A percentile compares a stretch with the other conserved stretches of the same genome.
These are phyloP conservation scores for Magnolia officinalis DNA, from an alignment of 164 flowering plant genomes.

Conservation along the genomic window DNA sequence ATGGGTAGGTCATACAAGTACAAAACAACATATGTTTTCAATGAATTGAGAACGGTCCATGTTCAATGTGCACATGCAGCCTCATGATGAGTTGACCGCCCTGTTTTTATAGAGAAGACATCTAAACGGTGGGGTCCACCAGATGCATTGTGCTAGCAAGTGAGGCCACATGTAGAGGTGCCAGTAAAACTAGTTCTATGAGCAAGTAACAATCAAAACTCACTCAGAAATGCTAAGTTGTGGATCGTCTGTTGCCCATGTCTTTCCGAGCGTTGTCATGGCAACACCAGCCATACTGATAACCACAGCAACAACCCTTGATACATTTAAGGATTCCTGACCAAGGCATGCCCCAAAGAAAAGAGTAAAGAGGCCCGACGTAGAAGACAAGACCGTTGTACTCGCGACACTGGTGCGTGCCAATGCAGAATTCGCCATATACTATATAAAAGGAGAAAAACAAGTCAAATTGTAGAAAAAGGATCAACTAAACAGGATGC, in stretches of 20 bases:
- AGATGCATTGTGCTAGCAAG: background rate
- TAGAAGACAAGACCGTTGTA: slow-evolving; percentile 91
- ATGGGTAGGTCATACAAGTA: background rate
- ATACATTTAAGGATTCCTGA: slow-evolving; percentile 75
- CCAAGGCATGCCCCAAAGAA: slow-evolving; percentile 83
- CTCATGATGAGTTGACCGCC: background rate
- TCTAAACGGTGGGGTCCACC: background rate
- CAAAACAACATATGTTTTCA: background rate
- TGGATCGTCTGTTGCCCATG: slow-evolving; percentile 93
- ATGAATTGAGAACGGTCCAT: background rate
- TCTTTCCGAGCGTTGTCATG: slow-evolving; percentile 96
- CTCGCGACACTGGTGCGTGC: slow-evolving; percentile 97
- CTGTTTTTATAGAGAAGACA: too few relatives aligned
- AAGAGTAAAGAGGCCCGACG: slow-evolving; percentile 96
- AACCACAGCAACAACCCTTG: slow-evolving; percentile 86
- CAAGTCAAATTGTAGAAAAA: background rate
- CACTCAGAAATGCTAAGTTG: slow-evolving; percentile 51
- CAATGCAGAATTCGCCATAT: slow-evolving; percentile 94
- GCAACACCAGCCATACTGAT: slow-evolving; percentile 95
- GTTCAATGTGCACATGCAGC: background rate
- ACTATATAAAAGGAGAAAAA: slow-evolving; percentile 40
- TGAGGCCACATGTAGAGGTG: background rate
- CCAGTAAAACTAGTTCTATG: background rate
- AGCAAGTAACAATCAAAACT: slow-evolving; percentile 13
- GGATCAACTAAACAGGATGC: background rate